phyloP scores from a whole-genome alignment of 305 asterid genomes.

The Ruellia speciosa region DNA sequence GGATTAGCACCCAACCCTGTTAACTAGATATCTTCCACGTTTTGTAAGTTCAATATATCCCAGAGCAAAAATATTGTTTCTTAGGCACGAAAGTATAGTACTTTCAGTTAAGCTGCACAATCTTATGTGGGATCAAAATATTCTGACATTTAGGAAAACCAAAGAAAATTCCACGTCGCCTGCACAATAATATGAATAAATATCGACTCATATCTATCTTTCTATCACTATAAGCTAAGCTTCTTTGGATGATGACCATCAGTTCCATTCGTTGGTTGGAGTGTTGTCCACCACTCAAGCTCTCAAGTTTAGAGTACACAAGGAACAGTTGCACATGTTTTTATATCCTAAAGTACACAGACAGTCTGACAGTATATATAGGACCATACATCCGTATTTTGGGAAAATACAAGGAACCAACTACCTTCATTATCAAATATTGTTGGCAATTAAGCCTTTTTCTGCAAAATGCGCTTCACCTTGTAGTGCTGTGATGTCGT shows the following conservation, averaged over 20 bases:
- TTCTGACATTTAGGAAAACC: background rate
- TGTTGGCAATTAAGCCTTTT: background rate
- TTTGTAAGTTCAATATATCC: too few species aligned
- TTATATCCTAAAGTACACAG: conserved; percentile 12
- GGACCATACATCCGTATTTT: conserved; percentile 11
- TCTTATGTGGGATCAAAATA: background rate
- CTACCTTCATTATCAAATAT: conserved; percentile 13
- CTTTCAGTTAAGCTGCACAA: background rate
- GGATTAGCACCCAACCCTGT: too few species aligned
- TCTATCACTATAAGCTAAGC: too few species aligned
- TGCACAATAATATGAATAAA: too few species aligned
- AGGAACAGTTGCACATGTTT: conserved; percentile 11
- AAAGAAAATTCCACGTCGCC: background rate
- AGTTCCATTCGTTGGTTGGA: background rate
- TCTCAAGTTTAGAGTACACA: background rate
- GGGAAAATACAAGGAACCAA: conserved; percentile 23
- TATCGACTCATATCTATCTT: too few species aligned
- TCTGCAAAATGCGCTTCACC: conserved; percentile 20
- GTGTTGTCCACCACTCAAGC: conserved; percentile 2
- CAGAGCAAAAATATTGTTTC: too few species aligned
- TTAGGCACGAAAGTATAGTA: background rate
- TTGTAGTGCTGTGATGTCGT: conserved; percentile 3
- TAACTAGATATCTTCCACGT: too few species aligned
- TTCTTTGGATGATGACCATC: background rate
- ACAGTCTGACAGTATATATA: conserved; percentile 5